Percentiles rank a stretch among this genome's conserved stretches.
phyloP scores from a whole-genome alignment of 2,329 filamentous ascomycete species.

The Scytalidium sp. region DNA sequence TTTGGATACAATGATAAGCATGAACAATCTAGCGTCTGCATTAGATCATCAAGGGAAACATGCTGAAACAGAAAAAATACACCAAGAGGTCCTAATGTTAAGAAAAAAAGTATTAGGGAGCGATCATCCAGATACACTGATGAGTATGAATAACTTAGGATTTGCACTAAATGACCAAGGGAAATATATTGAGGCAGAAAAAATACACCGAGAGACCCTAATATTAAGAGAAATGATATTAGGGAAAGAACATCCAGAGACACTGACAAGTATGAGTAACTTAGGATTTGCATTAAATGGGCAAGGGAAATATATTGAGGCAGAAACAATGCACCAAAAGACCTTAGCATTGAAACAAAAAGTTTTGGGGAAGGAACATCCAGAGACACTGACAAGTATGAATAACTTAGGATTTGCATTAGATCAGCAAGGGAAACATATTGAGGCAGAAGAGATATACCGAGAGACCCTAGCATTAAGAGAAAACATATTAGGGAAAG shows the following conservation, averaged over 20 bases:
- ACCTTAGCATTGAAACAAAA: conserved; percentile 6
- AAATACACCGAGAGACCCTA: conserved; percentile 7
- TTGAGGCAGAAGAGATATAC: too few relatives aligned
- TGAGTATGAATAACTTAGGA: conserved; percentile 13
- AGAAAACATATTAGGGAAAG: too few relatives aligned
- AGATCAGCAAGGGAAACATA: conserved; percentile 3
- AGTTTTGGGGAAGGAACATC: conserved; percentile 11
- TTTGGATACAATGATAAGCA: conserved; percentile 2
- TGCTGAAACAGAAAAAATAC: conserved; percentile 11
- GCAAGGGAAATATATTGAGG: conserved; percentile 4
- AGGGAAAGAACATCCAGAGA: conserved; percentile 10
- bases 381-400: conserved; percentile 11
- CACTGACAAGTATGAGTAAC: conserved; percentile 12
- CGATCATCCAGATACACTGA: conserved; percentile 8
- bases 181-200: conserved; percentile 8
- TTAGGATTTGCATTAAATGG: conserved; percentile 6
- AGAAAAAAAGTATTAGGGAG: conserved; percentile 10
- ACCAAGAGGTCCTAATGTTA: conserved; percentile 7
- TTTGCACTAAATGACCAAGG: conserved; percentile 3
- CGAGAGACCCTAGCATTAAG: too few relatives aligned
- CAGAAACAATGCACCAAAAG: conserved; percentile 10
- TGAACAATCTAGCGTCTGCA: conserved; percentile 3
- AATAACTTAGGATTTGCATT: conserved; percentile 9
- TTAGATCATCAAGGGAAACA: conserved; percentile 8
- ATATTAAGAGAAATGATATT: conserved; percentile 7